Conservation (phyloP, 768 basidiomycete species). For the Tephrocybe sp. region DNA sequence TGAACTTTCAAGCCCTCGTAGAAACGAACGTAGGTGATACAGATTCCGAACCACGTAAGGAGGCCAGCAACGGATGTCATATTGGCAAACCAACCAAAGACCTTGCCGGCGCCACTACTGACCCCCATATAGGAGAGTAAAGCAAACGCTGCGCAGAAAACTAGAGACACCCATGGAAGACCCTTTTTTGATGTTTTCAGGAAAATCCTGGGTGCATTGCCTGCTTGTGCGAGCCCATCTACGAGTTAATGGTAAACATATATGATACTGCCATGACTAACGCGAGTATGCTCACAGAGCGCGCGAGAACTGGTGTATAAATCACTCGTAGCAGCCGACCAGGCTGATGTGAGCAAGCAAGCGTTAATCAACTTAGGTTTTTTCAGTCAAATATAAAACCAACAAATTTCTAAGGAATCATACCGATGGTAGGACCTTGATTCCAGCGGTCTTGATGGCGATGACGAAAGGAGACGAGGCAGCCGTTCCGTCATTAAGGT, state of each 20-base stretch:
- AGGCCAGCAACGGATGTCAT: slow-evolving; percentile 71
- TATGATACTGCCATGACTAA: slow-evolving; percentile 1
- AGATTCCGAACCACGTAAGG: slow-evolving; percentile 81
- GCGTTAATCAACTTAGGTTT: slow-evolving; percentile 68
- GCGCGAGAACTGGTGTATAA: slow-evolving; percentile 87
- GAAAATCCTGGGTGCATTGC: slow-evolving; percentile 85
- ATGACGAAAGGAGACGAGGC: slow-evolving; percentile 89
- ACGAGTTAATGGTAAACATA: slow-evolving; percentile 20
- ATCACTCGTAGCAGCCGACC: slow-evolving; percentile 90
- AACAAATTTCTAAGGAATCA: slow-evolving; percentile 18
- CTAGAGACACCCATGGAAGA: slow-evolving; percentile 71
- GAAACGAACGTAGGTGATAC: slow-evolving; percentile 79
- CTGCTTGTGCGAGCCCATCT: slow-evolving; percentile 75
- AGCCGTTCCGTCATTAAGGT: slow-evolving; percentile 54
- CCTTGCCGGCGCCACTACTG: slow-evolving; percentile 58
- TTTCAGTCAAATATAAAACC: neutral
- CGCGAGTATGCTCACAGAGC: slow-evolving; percentile 54
- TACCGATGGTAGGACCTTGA: slow-evolving; percentile 78
- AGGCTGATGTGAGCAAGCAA: slow-evolving; percentile 82
- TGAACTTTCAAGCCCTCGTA: slow-evolving; percentile 79
- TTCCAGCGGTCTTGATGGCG: slow-evolving; percentile 84
- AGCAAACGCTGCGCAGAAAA: slow-evolving; percentile 66
- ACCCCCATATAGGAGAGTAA: slow-evolving; percentile 83
- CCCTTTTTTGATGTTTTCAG: slow-evolving; percentile 64
- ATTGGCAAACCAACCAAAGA: slow-evolving; percentile 80